Evolutionary conservation across 1,284 basidiomycete genomes (phyloP), one percentile per base, ranked within the genome.

Genomic region (Schizophyllum commune): DNA sequence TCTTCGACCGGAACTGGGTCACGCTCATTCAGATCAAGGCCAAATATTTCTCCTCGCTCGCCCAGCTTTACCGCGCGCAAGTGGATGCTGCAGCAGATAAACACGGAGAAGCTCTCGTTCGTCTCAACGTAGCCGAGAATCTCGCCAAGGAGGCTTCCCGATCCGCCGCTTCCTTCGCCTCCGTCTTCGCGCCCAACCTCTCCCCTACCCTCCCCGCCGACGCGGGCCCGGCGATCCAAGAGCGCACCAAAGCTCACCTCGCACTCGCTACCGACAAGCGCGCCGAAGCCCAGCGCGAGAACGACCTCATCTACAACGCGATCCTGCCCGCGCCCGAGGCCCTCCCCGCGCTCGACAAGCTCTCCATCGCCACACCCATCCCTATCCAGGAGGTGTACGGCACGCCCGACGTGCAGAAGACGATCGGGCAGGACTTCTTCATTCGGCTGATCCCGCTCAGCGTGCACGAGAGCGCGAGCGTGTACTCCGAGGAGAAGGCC

Each of bases 401-500:
- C 19, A 83, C 91, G 27, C 85, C 92, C 0, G 96, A 98, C 15
- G 95, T 98, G 17, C 94, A 98, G 73, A 94, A 93, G 74, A 86
- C 96, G 55, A 96, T 99, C 65, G 96, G 97, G 0, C 85, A 87
- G 4, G 96, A 98, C 73, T 82, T 98, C 62, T 98, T 99, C 74
- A 74, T 86, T 63, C 84, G 88, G 52, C 84, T 99, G 1, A 85
- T 99, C 21, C 96, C 97, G 6, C 79, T 99, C 34, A 92, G 92
- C 64, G 95, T 99, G 4, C 96, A 98, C 73, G 95, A 98, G 75
- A 92, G 91, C 66, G 96, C 97, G 5, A 93, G 89, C 61, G 87
- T 99, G 17, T 99, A 99, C 74, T 96, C 94, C 1, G 96, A 99
- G 73, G 97, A 99, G 77, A 98, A 99, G 76, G 97, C 96, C 15